These are phyloP conservation scores for Wickerhamomyces alni DNA, from an alignment of 805 yeast species.

Conservation along the genomic window DNA sequence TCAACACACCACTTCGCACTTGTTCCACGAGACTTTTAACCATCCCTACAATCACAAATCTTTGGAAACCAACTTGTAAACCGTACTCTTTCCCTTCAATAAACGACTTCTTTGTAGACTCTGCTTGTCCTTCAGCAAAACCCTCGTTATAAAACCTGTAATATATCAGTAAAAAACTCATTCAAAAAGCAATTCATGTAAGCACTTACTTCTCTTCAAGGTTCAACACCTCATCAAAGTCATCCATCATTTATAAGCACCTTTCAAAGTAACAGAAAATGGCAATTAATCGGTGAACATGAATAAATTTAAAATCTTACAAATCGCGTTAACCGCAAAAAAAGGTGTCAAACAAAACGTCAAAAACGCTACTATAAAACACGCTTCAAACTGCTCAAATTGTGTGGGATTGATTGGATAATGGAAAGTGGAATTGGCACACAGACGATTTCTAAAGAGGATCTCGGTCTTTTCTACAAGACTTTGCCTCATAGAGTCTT, in stretches of 20 bases:
- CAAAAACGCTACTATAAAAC: too few relatives aligned
- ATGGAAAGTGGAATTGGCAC: not conserved
- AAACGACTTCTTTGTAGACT: constrained; percentile 52
- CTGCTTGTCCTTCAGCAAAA: constrained; percentile 59
- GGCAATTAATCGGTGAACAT: too few relatives aligned
- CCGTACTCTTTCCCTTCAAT: constrained; percentile 85
- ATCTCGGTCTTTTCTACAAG: not conserved
- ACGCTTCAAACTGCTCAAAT: too few relatives aligned
- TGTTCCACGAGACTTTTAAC: constrained; percentile 43
- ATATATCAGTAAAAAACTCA: too few relatives aligned
- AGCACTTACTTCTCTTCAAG: constrained; percentile 44
- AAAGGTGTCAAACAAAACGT: not conserved
- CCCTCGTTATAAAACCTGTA: constrained; percentile 58
- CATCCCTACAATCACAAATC: constrained; percentile 66
- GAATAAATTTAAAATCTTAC: constrained; percentile 1
- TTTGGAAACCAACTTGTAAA: constrained; percentile 68
- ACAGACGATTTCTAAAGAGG: not conserved
- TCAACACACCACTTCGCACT: constrained; percentile 26
- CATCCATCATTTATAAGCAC: constrained; percentile 17
- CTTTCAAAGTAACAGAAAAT: too few relatives aligned
- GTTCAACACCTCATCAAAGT: constrained; percentile 49
- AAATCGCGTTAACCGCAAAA: not conserved
- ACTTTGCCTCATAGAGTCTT: not conserved
- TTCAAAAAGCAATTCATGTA: too few relatives aligned
- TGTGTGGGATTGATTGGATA: too few relatives aligned